Conservation (phyloP, 768 basidiomycete genomes). For the Podaxis sp. region DNA sequence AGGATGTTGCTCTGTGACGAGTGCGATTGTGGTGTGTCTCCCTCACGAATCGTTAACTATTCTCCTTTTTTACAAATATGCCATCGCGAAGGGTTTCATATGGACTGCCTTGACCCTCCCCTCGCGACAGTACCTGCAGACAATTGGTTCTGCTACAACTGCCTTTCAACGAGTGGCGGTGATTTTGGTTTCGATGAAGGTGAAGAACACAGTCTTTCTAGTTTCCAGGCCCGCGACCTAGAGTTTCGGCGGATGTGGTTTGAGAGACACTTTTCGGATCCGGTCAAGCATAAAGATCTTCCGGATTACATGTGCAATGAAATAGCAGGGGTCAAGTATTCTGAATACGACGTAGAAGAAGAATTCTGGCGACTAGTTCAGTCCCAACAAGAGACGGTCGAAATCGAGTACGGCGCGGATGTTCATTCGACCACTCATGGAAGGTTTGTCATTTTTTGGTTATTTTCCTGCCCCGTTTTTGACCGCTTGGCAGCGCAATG, state of each 20-base stretch:
- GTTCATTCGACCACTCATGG: conserved; percentile 97
- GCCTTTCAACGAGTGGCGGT: conserved; percentile 85
- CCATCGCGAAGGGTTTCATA: conserved; percentile 76
- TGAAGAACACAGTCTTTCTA: conserved; percentile 88
- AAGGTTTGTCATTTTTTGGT: conserved; percentile 52
- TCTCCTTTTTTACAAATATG: conserved; percentile 10
- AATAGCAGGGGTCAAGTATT: conserved; percentile 60
- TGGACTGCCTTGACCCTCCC: conserved; percentile 94
- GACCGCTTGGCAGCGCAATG: conserved; percentile 63
- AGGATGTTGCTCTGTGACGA: conserved; percentile 77
- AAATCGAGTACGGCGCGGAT: conserved; percentile 99
- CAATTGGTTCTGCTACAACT: conserved; percentile 94
- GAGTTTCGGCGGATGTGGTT: conserved; percentile 93
- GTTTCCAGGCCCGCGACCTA: conserved; percentile 86
- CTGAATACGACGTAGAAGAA: conserved; percentile 87
- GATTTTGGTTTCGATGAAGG: conserved; percentile 99
- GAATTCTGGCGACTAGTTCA: conserved; percentile 98
- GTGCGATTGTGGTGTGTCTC: conserved; percentile 39
- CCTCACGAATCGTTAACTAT: not conserved
- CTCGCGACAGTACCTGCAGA: conserved; percentile 82
- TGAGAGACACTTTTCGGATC: conserved; percentile 47
- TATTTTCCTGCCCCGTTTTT: conserved; percentile 4
- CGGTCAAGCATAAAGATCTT: conserved; percentile 33
- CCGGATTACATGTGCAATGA: conserved; percentile 46
- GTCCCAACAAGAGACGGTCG: conserved; percentile 84